Evolutionary conservation across 1,284 basidiomycete genomes (phyloP), one percentile per base, ranked within the genome.

Genomic region (Fomitopsis palustris): DNA sequence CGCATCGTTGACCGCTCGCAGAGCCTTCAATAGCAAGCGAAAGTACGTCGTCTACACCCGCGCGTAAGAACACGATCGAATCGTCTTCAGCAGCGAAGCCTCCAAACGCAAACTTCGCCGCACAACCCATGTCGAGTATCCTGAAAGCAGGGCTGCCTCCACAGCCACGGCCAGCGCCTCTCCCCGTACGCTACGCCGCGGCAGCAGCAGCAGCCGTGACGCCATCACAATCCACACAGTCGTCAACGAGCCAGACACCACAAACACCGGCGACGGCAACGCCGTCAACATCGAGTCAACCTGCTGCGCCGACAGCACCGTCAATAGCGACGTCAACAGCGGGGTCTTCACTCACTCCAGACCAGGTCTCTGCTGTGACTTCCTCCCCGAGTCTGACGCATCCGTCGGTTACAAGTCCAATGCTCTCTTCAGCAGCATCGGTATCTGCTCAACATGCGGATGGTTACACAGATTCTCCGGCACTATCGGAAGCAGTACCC

Each of bases 141-240:
- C 74, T 93, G 61, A 93, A 92, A 73, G 82, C 83, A 55, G 83
- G 86, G 33, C 72, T 89, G 27, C 81, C 80, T 51, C 73, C 79
- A 61, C 77, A 84, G 59, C 80, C 81, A 62, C 80, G 77, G 49
- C 74, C 78, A 70, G 53, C 79, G n/a, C 71, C 92, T 55, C 90
- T 94, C 27, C 92, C 94, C 10, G 93, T 96, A 69, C 84, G 92
- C 54, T 98, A 98, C 70, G 92, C 96, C 35, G 87, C 93, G 8
- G 95, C 94, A 0, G 95, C 95, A 2, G 95, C 94, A 0, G 94
- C 93, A 0, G 93, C 92, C 3, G 90, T 91, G 16, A 75, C 81
- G 19, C 70, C 83, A 52, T 68, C 80, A 64, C 25, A 66, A 10
- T 55, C 70, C 54, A 47, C 64, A 58, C 64, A 64, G 53, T 59